These are phyloP conservation scores for Fusarium decemcellulare DNA, from an alignment of 2,329 filamentous ascomycete species.

Conservation along the genomic window DNA sequence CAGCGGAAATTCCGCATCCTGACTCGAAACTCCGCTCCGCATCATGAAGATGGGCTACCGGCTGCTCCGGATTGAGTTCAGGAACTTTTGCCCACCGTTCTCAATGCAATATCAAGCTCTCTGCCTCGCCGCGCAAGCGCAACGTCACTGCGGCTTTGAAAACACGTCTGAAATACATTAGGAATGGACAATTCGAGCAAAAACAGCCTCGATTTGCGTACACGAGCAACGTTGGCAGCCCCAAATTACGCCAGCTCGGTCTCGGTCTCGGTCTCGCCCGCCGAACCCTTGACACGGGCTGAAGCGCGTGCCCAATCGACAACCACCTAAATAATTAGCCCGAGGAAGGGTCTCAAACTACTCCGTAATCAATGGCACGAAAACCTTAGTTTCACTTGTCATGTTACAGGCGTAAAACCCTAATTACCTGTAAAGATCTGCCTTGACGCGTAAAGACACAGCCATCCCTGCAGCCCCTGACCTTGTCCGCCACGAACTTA, in stretches of 20 bases:
- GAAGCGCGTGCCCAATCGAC: neutral
- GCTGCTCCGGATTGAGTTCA: no score
- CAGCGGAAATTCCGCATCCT: no score
- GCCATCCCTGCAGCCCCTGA: neutral
- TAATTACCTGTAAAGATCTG: no score
- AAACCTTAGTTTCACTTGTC: no score
- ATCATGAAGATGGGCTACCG: no score
- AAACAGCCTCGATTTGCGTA: neutral
- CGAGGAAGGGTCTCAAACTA: neutral
- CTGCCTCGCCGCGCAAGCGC: neutral
- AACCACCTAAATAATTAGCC: neutral
- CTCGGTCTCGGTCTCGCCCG: slow-evolving; percentile 3
- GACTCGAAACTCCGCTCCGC: no score
- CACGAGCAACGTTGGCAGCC: neutral
- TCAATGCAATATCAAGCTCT: neutral
- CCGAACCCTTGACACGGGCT: neutral
- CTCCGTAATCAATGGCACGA: no score
- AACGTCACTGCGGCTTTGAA: neutral
- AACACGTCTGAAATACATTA: neutral
- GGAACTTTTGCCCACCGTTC: neutral
- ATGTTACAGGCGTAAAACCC: no score
- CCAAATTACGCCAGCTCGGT: neutral
- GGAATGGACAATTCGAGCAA: no score
- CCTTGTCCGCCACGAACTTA: neutral
- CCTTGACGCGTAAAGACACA: neutral